phyloP scores from a whole-genome alignment of 2,329 filamentous ascomycete genomes.

The Xylaria sp. region DNA sequence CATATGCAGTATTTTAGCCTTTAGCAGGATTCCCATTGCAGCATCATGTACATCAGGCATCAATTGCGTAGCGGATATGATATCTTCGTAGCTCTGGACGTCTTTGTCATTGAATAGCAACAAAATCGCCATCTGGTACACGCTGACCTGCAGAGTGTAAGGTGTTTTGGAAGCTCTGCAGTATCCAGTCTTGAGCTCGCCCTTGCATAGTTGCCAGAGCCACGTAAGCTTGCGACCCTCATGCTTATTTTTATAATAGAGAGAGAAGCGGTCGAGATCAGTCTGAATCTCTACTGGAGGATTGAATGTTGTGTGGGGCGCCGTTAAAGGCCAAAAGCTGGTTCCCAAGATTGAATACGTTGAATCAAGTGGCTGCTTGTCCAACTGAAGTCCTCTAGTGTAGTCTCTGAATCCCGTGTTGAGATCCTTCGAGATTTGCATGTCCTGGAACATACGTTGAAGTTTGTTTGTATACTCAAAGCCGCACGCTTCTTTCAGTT shows the following conservation, averaged over 20 bases:
- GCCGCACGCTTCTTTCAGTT: slow-evolving; percentile 97
- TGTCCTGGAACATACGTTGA: slow-evolving; percentile 99
- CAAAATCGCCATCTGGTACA: slow-evolving; percentile 97
- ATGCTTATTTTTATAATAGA: slow-evolving; percentile 96
- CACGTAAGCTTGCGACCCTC: slow-evolving; percentile 96
- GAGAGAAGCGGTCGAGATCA: slow-evolving; percentile 88
- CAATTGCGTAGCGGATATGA: slow-evolving; percentile 81
- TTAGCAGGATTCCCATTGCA: slow-evolving; percentile 85
- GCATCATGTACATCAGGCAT: slow-evolving; percentile 86
- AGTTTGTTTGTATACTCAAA: slow-evolving; percentile 99
- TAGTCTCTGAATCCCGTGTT: slow-evolving; percentile 90
- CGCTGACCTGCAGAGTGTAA: slow-evolving; percentile 96
- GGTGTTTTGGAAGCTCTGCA: slow-evolving; percentile 89
- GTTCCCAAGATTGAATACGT: slow-evolving; percentile 94
- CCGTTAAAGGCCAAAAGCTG: slow-evolving; percentile 93
- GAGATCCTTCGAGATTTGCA: slow-evolving; percentile 98
- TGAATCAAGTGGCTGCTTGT: slow-evolving; percentile 81
- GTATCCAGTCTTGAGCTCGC: slow-evolving; percentile 94
- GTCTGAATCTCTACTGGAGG: slow-evolving; percentile 85
- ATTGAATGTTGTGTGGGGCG: slow-evolving; percentile 87
- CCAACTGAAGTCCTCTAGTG: slow-evolving; percentile 69
- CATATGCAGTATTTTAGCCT: slow-evolving; percentile 87
- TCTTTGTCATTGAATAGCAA: slow-evolving; percentile 94
- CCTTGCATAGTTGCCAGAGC: slow-evolving; percentile 98
- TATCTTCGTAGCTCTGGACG: slow-evolving; percentile 86